Evolutionary conservation across 2,329 filamentous ascomycete genomes (phyloP).

Genomic region (Epichloe festucae): DNA sequence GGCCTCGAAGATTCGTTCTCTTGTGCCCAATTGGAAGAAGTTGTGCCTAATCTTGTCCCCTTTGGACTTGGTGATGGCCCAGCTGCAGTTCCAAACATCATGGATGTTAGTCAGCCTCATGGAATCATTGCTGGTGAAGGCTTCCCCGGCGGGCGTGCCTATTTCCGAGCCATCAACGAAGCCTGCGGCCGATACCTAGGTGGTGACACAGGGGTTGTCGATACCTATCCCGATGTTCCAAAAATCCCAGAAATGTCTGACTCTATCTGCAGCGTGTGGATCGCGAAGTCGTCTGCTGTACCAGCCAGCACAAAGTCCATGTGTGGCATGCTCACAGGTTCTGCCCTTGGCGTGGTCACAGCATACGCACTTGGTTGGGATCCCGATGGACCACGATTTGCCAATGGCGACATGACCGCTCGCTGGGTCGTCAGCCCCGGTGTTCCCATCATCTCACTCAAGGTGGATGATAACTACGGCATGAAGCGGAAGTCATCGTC

Average conservation of each 20-base stretch:
- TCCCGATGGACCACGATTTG: slow-evolving; percentile 45
- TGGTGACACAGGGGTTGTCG: slow-evolving; percentile 44
- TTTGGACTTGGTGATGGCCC: slow-evolving; percentile 72
- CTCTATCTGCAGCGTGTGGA: slow-evolving; percentile 71
- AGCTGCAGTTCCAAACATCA: slow-evolving; percentile 67
- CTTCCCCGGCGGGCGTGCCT: slow-evolving; percentile 67
- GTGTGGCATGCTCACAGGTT: slow-evolving; percentile 71
- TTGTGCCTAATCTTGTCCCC: slow-evolving; percentile 57
- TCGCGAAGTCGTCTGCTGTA: slow-evolving; percentile 68
- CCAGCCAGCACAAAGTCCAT: slow-evolving; percentile 62
- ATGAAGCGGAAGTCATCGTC: slow-evolving; percentile 53
- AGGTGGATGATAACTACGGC: slow-evolving; percentile 73
- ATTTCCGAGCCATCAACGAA: slow-evolving; percentile 64
- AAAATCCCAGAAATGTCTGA: slow-evolving; percentile 57
- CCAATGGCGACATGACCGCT: slow-evolving; percentile 67
- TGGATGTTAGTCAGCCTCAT: slow-evolving; percentile 80
- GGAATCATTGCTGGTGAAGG: slow-evolving; percentile 80
- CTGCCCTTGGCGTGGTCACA: slow-evolving; percentile 70
- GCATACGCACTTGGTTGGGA: slow-evolving; percentile 62
- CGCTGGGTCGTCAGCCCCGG: slow-evolving; percentile 87
- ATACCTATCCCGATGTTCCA: slow-evolving; percentile 62
- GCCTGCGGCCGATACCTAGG: slow-evolving; percentile 64
- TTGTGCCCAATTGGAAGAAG: slow-evolving; percentile 66
- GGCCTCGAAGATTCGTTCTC: slow-evolving; percentile 63
- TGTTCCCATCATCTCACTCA: slow-evolving; percentile 76